Base-by-base conservation (phyloP, 2,329 filamentous ascomycete genomes). In the Parastagonospora avenae region DNA sequence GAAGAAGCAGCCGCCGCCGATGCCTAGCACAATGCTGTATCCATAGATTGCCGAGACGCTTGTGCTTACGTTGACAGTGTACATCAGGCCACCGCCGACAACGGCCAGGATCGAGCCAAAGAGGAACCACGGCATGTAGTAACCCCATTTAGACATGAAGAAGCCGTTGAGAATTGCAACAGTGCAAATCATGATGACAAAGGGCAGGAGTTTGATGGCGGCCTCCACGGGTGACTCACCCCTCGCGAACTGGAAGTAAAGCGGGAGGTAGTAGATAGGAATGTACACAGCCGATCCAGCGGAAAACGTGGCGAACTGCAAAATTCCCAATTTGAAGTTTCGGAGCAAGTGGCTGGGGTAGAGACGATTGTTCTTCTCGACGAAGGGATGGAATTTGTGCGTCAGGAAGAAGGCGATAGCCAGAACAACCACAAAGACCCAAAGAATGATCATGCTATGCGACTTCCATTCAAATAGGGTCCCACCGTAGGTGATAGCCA, bases 401-500 rank as follows among this genome's bases (percentile, higher is more conserved):
- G 81, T 78, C 0, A 80, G 1, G 2, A 54, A 55, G 50, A 83
- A 81, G 4, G 66, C 48, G 33, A 79, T 62, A 31, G 76, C 66
- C 0, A 77, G 55, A 0, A 80, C 66, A 1, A 69, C 78, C 10
- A 76, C 76, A 1, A 80, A 49, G 8, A 77, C 70, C 63, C 79
- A 83, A 2, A 79, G 64, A 0, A 69, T 70, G 36, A 84, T 82
- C 16, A 73, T 71, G 0, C 69, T 59, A 1, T 69, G 73, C 4
- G 68, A 73, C 43, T 71, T 57, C 81, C 81, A 85, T 0, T 70
- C 57, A 42, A 77, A 85, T 4, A 76, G 31, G 1, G 70, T 65
- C 2, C 82, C 82, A 7, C 79, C 81, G 36, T 83, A 81, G 46
- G 73, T 75, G 50, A 83, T 74, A 2, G 76, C 80, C 68, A 85